A percentile compares a stretch with the other conserved stretches of the same genome.
Conservation (phyloP, 2,329 filamentous ascomycete genomes). For the Coleophoma cylindrospora region DNA sequence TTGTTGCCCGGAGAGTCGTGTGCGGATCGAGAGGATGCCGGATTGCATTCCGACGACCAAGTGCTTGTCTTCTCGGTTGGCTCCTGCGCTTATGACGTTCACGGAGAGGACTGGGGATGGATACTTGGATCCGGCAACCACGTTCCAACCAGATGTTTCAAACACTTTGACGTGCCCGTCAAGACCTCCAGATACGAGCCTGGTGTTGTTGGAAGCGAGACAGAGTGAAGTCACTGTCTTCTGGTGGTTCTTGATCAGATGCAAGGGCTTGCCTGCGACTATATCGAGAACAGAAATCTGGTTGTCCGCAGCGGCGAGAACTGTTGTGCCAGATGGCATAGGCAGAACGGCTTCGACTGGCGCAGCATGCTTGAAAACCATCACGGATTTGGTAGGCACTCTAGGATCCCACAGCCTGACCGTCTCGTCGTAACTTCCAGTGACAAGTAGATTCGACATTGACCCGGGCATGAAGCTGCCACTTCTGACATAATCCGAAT, state of each 20-base stretch:
- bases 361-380: constrained; percentile 93
- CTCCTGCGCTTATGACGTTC: constrained; percentile 65
- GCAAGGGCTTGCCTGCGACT: constrained; percentile 81
- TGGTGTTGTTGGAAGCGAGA: constrained; percentile 72
- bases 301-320: constrained; percentile 81
- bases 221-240: constrained; percentile 92
- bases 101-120: constrained; percentile 84
- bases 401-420: constrained; percentile 92
- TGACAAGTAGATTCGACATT: constrained; percentile 69
- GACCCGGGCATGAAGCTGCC: constrained; percentile 78
- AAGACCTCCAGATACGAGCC: constrained; percentile 81
- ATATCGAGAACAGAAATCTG: constrained; percentile 89
- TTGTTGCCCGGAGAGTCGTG: constrained; percentile 78
- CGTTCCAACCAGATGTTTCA: constrained; percentile 90
- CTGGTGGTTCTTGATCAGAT: constrained; percentile 88
- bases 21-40: constrained; percentile 85
- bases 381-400: constrained; percentile 63
- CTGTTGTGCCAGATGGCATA: constrained; percentile 78
- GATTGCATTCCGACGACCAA: constrained; percentile 93
- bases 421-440: constrained; percentile 91
- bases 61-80: constrained; percentile 77
- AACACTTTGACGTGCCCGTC: constrained; percentile 98
- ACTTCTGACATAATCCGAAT: constrained; percentile 86
- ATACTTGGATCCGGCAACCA: constrained; percentile 93
- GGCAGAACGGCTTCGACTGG: constrained; percentile 86